These are phyloP conservation scores for Fraxinus baroniana DNA, from an alignment of 305 asterid species.

Conservation along the genomic window DNA sequence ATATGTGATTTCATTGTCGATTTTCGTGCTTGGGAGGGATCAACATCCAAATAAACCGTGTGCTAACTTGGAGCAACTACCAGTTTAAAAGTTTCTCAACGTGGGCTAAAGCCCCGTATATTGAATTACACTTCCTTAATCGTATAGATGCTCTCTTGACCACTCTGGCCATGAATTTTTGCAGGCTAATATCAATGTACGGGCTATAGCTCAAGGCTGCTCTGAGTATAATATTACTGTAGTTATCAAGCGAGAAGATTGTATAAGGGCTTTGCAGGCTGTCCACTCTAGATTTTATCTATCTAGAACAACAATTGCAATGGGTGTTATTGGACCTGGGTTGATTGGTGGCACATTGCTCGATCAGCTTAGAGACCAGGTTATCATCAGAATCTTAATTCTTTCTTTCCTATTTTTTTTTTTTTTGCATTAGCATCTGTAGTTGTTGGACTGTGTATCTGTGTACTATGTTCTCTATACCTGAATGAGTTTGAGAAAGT, in stretches of 20 bases:
- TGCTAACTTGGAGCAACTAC: not conserved
- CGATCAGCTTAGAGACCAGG: constrained; percentile 97
- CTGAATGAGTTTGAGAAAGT: not conserved
- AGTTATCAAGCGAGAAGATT: constrained; percentile 83
- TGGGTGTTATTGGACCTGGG: constrained; percentile 96
- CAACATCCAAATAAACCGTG: not conserved
- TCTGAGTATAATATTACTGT: constrained; percentile 92
- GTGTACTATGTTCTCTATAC: not conserved
- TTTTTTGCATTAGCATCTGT: not conserved
- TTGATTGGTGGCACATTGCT: constrained; percentile 90
- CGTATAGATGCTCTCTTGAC: constrained; percentile 21
- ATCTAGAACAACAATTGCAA: constrained; percentile 81
- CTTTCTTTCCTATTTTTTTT: not conserved
- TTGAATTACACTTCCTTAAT: not conserved
- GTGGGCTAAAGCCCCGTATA: not conserved
- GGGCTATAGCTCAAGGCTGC: constrained; percentile 99
- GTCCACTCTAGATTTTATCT: constrained; percentile 93
- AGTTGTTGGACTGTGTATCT: constrained; percentile 2
- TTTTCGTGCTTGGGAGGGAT: not conserved
- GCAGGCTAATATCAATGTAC: constrained; percentile 92
- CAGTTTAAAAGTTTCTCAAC: not conserved
- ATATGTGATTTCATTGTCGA: not conserved
- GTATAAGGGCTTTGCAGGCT: constrained; percentile 88
- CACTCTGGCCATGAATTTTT: not conserved
- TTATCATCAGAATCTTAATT: constrained; percentile 17